Conservation (phyloP, 768 basidiomycete species). For the Tricholoma matsutake region DNA sequence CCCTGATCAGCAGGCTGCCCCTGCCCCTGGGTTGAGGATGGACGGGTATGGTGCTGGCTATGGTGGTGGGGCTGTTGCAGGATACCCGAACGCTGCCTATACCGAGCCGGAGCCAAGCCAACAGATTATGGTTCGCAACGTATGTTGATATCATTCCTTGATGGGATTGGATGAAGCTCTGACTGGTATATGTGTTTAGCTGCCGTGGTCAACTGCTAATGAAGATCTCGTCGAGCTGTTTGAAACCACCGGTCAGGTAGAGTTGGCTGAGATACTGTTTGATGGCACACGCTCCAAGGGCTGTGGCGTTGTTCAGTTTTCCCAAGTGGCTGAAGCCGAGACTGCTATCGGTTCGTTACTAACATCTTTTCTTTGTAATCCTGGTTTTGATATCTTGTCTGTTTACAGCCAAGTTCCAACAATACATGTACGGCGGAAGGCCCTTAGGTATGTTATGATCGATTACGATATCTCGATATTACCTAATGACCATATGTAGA, state of each 20-base stretch:
- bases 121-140: slow-evolving; percentile 98
- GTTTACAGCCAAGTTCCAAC: slow-evolving; percentile 80
- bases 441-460: slow-evolving; percentile 60
- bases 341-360: slow-evolving; percentile 76
- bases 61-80: slow-evolving; percentile 33
- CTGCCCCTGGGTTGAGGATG: slow-evolving; percentile 35
- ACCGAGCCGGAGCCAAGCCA: slow-evolving; percentile 81
- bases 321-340: slow-evolving; percentile 83
- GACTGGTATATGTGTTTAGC: slow-evolving; percentile 37
- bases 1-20: slow-evolving; percentile 64
- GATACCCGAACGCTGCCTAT: slow-evolving; percentile 32
- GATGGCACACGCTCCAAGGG: slow-evolving; percentile 93
- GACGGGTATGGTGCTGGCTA: slow-evolving; percentile 36
- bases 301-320: slow-evolving; percentile 94
- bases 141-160: slow-evolving; percentile 42
- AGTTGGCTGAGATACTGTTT: slow-evolving; percentile 91
- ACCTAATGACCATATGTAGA: slow-evolving; percentile 42
- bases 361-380: background rate
- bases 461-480: slow-evolving; percentile 2
- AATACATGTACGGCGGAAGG: slow-evolving; percentile 92
- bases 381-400: background rate
- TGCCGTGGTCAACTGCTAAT: slow-evolving; percentile 99
- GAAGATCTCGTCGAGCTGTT: slow-evolving; percentile 98
- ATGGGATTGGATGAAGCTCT: background rate
- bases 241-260: slow-evolving; percentile 95